A percentile compares a stretch with the other conserved stretches of the same genome.
Conservation (phyloP, 2,329 filamentous ascomycete genomes). For the Davidsoniella virescens region DNA sequence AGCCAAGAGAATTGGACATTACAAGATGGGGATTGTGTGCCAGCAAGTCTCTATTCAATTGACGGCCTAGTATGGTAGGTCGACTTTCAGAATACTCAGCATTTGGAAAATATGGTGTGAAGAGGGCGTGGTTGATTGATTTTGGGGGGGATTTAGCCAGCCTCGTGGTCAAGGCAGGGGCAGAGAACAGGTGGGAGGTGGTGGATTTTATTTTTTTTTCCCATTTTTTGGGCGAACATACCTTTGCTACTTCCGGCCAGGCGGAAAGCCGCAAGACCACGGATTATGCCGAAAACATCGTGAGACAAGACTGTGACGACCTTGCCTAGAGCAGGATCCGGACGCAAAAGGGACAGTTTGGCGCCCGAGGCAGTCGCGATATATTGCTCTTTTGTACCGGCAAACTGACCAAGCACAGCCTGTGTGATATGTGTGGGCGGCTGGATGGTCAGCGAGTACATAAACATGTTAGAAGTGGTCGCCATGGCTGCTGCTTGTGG, state of each 20-base stretch:
- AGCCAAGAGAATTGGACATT: not conserved
- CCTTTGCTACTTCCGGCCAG: slow-evolving; percentile 91
- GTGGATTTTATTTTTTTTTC: not conserved
- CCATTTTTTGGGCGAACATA: slow-evolving; percentile 36
- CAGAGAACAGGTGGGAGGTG: not conserved
- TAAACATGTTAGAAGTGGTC: slow-evolving; percentile 95
- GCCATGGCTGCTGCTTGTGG: slow-evolving; percentile 51
- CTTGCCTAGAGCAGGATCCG: slow-evolving; percentile 72
- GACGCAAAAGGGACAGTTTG: slow-evolving; percentile 70
- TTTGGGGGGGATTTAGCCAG: not conserved
- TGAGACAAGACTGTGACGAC: slow-evolving; percentile 76
- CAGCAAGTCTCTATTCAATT: slow-evolving; percentile 5
- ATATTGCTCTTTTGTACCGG: slow-evolving; percentile 92
- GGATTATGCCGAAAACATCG: slow-evolving; percentile 91
- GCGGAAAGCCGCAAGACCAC: slow-evolving; percentile 74
- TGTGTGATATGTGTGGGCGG: slow-evolving; percentile 77
- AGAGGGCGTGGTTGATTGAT: not conserved
- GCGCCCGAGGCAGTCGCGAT: slow-evolving; percentile 90
- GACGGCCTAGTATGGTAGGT: slow-evolving; percentile 1
- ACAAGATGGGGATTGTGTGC: too few relatives aligned
- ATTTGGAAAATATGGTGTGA: slow-evolving; percentile 5
- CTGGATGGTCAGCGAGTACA: slow-evolving; percentile 94
- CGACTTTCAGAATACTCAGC: slow-evolving; percentile 10
- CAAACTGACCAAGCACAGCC: slow-evolving; percentile 87
- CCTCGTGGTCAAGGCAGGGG: not conserved